These are phyloP conservation scores for Trichophyton verrucosum DNA, from an alignment of 2,329 filamentous ascomycete species.

Conservation along the genomic window DNA sequence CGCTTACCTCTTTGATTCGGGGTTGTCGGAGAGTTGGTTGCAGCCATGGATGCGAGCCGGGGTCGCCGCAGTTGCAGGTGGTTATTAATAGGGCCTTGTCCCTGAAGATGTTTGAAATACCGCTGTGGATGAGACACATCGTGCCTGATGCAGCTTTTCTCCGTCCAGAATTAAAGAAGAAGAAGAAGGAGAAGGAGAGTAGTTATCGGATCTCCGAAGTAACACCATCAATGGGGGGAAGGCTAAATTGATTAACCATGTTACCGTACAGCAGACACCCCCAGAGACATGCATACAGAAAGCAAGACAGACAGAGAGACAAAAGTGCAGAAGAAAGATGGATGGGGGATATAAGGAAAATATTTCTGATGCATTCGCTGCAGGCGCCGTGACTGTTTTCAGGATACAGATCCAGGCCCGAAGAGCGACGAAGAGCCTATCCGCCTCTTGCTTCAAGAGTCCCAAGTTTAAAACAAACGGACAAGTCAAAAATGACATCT, in stretches of 20 bases:
- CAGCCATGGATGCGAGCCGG: background rate
- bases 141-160: background rate
- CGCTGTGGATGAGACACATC: slow-evolving; percentile 1
- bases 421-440: background rate
- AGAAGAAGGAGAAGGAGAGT: background rate
- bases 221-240: background rate
- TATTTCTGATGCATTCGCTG: background rate
- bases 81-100: slow-evolving; percentile 1
- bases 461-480: background rate
- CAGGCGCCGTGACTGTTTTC: background rate
- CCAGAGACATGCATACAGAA: no score
- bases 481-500: background rate
- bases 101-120: slow-evolving; percentile 1
- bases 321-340: no score
- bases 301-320: no score
- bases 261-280: no score
- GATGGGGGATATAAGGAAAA: background rate
- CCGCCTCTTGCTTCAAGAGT: background rate
- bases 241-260: background rate
- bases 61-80: background rate
- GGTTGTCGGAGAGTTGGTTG: background rate
- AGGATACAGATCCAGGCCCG: background rate
- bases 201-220: background rate
- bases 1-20: background rate
- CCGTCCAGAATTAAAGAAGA: background rate